Conservation (phyloP, 345 rosid species). For the Eucalyptus marginata region DNA sequence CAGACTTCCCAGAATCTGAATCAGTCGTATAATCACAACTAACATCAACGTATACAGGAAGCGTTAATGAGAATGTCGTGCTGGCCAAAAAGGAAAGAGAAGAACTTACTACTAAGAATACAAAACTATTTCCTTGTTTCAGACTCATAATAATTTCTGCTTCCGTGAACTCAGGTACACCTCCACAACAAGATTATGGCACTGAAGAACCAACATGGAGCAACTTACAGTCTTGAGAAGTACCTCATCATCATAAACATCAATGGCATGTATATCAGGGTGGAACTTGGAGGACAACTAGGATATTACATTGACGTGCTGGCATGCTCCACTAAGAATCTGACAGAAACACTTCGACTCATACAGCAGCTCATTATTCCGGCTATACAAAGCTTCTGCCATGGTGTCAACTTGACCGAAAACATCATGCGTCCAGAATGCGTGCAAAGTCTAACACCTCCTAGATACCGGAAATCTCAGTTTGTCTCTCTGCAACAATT, state of each 20-base stretch:
- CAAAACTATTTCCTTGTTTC: neutral
- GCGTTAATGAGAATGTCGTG: neutral
- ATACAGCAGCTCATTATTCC: conserved; percentile 72
- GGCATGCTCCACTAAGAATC: conserved; percentile 81
- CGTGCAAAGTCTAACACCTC: conserved; percentile 61
- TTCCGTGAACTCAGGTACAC: conserved; percentile 47
- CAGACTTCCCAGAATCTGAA: neutral
- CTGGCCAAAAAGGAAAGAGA: neutral
- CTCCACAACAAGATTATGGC: conserved; percentile 73
- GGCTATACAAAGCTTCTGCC: conserved; percentile 74
- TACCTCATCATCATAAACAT: conserved; percentile 61
- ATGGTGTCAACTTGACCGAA: conserved; percentile 75
- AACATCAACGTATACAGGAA: neutral
- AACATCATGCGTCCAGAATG: conserved; percentile 76
- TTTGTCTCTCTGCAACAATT: conserved; percentile 48
- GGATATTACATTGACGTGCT: conserved; percentile 83
- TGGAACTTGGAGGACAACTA: conserved; percentile 89
- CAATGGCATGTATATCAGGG: conserved; percentile 69
- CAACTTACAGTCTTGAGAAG: conserved; percentile 77
- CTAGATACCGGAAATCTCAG: conserved; percentile 66
- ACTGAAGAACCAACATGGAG: conserved; percentile 75
- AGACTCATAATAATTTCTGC: neutral
- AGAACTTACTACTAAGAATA: neutral
- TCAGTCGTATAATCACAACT: neutral
- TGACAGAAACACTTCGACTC: conserved; percentile 74